These are phyloP conservation scores for Gnomoniopsis sp. DNA, from an alignment of 2,329 filamentous ascomycete species.

Conservation along the genomic window DNA sequence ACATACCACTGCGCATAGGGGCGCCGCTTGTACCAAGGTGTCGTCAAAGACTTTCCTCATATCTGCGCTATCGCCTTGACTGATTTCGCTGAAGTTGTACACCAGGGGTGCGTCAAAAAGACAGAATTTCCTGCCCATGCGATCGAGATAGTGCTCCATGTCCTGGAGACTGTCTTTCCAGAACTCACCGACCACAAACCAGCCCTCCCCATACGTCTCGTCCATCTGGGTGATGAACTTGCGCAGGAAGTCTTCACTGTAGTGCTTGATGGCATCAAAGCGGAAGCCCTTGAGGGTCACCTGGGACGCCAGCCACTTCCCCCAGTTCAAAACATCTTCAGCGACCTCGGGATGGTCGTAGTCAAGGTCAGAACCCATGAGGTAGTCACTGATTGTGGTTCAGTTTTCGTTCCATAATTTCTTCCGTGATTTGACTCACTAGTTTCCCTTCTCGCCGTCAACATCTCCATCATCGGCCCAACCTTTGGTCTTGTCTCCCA, in stretches of 20 bases:
- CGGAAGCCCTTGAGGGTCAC: conserved; percentile 63
- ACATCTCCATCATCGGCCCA: conserved; percentile 62
- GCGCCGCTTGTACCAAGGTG: conserved; percentile 47
- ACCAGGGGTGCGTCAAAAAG: conserved; percentile 69
- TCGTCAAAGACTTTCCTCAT: conserved; percentile 61
- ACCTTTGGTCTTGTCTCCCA: conserved; percentile 55
- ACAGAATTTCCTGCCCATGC: conserved; percentile 54
- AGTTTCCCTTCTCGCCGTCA: conserved; percentile 61
- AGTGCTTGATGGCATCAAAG: conserved; percentile 72
- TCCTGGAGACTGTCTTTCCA: conserved; percentile 35
- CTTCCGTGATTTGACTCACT: conserved; percentile 33
- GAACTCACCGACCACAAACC: conserved; percentile 37
- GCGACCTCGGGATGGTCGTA: conserved; percentile 61
- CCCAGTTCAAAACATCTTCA: conserved; percentile 64
- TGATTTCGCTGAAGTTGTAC: conserved; percentile 62
- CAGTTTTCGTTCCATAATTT: conserved; percentile 42
- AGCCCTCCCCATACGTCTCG: conserved; percentile 34
- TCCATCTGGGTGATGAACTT: conserved; percentile 60
- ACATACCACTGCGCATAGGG: conserved; percentile 33
- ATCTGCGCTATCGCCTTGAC: conserved; percentile 53
- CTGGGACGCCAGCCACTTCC: conserved; percentile 61
- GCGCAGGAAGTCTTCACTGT: conserved; percentile 62
- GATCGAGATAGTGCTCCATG: conserved; percentile 29
- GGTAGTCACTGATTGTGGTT: conserved; percentile 60
- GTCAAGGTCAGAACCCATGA: conserved; percentile 72